Evolutionary conservation across 2,329 filamentous ascomycete genomes (phyloP).

Genomic region (Aurifilum marmelostoma): DNA sequence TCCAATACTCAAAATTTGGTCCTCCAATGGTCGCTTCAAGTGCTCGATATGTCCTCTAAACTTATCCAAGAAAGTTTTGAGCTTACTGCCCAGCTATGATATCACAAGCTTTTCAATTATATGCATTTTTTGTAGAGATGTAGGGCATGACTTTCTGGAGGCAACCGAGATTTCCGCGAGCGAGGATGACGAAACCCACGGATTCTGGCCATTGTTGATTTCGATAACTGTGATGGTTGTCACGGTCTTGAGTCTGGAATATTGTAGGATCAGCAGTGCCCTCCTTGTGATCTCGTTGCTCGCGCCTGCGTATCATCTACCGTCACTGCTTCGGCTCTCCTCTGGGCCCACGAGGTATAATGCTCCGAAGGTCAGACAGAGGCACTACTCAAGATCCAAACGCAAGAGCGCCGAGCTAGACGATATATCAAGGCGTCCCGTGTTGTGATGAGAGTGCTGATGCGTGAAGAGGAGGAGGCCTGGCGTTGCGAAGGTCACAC

Average conservation of each 20-base stretch:
- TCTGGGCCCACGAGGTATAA: too few species aligned
- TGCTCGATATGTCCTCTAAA: too few species aligned
- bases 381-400: too few species aligned
- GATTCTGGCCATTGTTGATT: not conserved
- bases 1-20: too few species aligned
- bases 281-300: not conserved
- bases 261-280: not conserved
- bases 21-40: too few species aligned
- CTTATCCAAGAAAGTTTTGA: too few species aligned
- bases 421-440: not conserved
- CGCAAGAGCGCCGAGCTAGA: too few species aligned
- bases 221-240: not conserved
- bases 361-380: too few species aligned
- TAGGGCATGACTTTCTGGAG: not conserved
- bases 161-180: not conserved
- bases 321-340: too few species aligned
- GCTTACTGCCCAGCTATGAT: not conserved
- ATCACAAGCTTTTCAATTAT: not conserved
- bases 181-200: not conserved
- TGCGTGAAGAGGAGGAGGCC: not conserved
- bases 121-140: not conserved
- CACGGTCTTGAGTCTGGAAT: not conserved
- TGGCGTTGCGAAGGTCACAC: too few species aligned
- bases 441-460: not conserved
- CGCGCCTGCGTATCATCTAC: not conserved